A percentile compares a stretch with the other conserved stretches of the same genome.
phyloP scores from a whole-genome alignment of 257 asterid species.

The Paraleonurus japonicus region DNA sequence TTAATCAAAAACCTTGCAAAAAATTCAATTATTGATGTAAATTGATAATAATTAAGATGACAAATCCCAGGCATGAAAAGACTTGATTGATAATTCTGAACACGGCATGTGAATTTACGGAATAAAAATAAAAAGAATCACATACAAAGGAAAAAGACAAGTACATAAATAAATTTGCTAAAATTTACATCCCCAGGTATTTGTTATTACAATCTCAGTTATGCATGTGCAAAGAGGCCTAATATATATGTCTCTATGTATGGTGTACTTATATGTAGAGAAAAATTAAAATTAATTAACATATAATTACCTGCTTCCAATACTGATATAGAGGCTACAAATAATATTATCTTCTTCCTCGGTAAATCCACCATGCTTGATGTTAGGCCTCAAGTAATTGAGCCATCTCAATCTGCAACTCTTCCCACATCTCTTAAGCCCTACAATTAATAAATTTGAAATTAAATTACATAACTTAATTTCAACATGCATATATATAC shows the following conservation, averaged over 20 bases:
- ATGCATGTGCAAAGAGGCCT: slow-evolving; percentile 32
- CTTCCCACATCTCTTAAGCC: slow-evolving; percentile 96
- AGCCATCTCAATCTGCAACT: slow-evolving; percentile 95
- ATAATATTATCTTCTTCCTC: slow-evolving; percentile 97
- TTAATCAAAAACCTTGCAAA: neutral
- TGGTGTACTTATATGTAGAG: slow-evolving; percentile 7
- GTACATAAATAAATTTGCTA: slow-evolving; percentile 11
- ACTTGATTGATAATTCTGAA: slow-evolving; percentile 11
- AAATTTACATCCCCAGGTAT: slow-evolving; percentile 20
- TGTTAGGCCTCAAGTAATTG: slow-evolving; percentile 84
- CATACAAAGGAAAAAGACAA: slow-evolving; percentile 71
- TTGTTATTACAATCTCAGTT: slow-evolving; percentile 26
- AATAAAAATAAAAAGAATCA: slow-evolving; percentile 32
- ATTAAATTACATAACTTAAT: neutral
- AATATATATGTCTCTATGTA: neutral
- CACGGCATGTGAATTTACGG: slow-evolving; percentile 26
- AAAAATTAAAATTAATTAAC: neutral
- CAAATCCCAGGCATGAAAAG: slow-evolving; percentile 1
- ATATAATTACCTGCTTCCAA: slow-evolving; percentile 87
- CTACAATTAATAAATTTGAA: slow-evolving; percentile 35
- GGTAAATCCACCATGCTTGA: slow-evolving; percentile 93
- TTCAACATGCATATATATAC: too few relatives aligned
- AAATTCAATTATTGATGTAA: neutral
- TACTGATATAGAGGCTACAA: slow-evolving; percentile 93
- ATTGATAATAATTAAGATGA: neutral